These are phyloP conservation scores for Lactarius hengduanensis DNA, from an alignment of 768 basidiomycete species.

Conservation along the genomic window DNA sequence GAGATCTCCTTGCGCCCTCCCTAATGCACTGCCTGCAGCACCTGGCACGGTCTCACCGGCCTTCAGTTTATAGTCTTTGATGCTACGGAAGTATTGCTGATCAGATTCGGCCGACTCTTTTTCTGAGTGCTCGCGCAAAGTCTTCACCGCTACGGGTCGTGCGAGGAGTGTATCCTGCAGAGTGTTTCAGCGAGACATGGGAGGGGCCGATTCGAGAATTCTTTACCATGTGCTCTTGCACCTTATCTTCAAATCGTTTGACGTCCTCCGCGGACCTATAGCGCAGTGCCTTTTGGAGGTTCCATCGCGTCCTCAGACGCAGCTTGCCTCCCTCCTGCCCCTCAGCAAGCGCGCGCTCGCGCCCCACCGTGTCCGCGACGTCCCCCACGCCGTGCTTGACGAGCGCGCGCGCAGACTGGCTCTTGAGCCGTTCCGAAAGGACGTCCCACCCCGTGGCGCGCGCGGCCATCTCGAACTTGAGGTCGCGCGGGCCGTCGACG, in stretches of 20 bases:
- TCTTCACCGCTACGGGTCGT: conserved; percentile 27
- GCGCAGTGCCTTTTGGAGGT: conserved; percentile 69
- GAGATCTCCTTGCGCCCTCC: conserved; percentile 24
- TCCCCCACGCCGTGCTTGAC: conserved; percentile 52
- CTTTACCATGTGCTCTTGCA: conserved; percentile 59
- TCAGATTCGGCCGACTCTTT: conserved; percentile 19
- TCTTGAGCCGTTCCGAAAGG: conserved; percentile 52
- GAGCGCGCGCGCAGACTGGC: conserved; percentile 44
- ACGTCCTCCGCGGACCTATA: conserved; percentile 52
- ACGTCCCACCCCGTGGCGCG: conserved; percentile 86
- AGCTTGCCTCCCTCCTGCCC: conserved; percentile 45
- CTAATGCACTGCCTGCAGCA: conserved; percentile 23
- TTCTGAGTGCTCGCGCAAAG: conserved; percentile 19
- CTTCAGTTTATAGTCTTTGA: conserved; percentile 29
- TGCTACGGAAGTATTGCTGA: conserved; percentile 27
- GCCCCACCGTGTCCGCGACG: conserved; percentile 46
- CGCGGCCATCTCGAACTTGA: conserved; percentile 86
- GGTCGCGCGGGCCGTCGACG: conserved; percentile 91
- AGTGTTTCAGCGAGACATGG: neutral
- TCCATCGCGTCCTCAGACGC: conserved; percentile 68
- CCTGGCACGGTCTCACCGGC: conserved; percentile 30
- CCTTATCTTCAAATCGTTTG: conserved; percentile 52
- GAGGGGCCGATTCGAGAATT: conserved; percentile 33
- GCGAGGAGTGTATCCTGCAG: conserved; percentile 27
- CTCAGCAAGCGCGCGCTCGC: conserved; percentile 45